Evolutionary conservation across 352 stramenopile genomes (phyloP), one percentile per base, ranked within the genome.

Genomic region (Globisporangium recalcitrans): DNA sequence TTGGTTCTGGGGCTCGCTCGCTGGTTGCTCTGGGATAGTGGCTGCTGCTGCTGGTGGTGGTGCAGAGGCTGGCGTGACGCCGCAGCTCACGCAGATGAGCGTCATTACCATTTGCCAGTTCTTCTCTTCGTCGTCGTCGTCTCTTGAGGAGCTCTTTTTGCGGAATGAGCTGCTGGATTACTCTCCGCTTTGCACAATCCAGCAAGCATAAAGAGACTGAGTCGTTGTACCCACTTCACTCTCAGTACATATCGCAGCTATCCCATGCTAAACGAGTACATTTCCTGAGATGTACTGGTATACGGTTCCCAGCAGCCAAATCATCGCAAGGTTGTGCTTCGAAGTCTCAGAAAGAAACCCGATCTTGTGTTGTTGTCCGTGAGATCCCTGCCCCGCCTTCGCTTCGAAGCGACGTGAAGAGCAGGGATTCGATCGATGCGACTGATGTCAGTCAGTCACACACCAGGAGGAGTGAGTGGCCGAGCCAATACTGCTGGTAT

Each of bases 81-180:
- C 53, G 52, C 74, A 85, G n/a, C 63, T 57, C 4, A 60, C 40
- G 54, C 76, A 82, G 53, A 82, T 68, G 53, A 70, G 71, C 9
- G 65, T 73, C 44, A 70, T 70, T n/a, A 4, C 44, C 4, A 31
- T 47, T 29, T 13, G 8, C 34, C 38, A 4, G 5, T 10, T 21
- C 7, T 6, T 46, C 16, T 3, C 16, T 6, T 8, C 21, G 14
- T 42, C 4, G 1, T 52, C 6, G 34, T 31, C 13, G 27, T n/a
- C 19, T 8, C 29, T 44, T 26, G 26, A n/a, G 14, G 10, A 13
- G 26, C 49, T n/a, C 49, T 36, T 13, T 16, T 36, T 54, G 22
- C 13, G 22, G 44, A 22, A 29, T 58, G 52, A 48, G 27, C 38
- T 46, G 16, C 38, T 46, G 16, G 16, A 31, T 31, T 31, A 5